Evolutionary conservation across 257 asterid species (phyloP), one percentile per base, ranked within the genome.

Genomic region (Lithospermum erythrorhizon): DNA sequence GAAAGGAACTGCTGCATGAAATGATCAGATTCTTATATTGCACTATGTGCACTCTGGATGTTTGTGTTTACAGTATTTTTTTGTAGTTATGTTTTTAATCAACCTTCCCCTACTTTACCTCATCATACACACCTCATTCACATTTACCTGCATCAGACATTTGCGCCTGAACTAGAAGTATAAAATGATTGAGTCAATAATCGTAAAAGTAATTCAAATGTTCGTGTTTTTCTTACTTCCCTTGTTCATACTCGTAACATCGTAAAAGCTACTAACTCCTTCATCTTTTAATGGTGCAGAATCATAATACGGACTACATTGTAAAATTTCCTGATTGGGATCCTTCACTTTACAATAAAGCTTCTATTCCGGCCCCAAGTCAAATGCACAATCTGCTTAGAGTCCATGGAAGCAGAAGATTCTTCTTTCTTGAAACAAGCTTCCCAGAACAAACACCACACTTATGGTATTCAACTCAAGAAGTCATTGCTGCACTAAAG

Each of bases 261-360:
- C 64, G 57, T 6, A 8, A 20, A 6, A 7, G 57, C 15, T 21
- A 17, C 27, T 22, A 27, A 27, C 54, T 27, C 66, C 48, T 62
- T 49, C n/a, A 41, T 17, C 11, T 53, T 64, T 54, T 59, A 19
- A 52, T 56, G 30, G 52, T 75, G 80, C 88, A 91, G 98, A 81
- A 84, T 73, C 98, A 91, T 60, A 91, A 91, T 78, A 82, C 68
- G 21, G 98, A 91, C 72, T 91, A 85, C 81, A 86, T 91, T 59
- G 96, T 84, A 29, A 68, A 86, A 68, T 81, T 91, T 71, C 98
- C 98, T 14, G 96, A 87, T 71, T 85, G 93, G 94, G 88, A 86
- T 75, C 96, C 96, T 55, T 78, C 87, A 0, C 68, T 55, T 52
- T 55, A 65, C 66, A 55, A 55, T 25, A 72, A 59, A 61, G 67